phyloP scores from a whole-genome alignment of 208 protist genomes.

The Eutreptiella sp. region DNA sequence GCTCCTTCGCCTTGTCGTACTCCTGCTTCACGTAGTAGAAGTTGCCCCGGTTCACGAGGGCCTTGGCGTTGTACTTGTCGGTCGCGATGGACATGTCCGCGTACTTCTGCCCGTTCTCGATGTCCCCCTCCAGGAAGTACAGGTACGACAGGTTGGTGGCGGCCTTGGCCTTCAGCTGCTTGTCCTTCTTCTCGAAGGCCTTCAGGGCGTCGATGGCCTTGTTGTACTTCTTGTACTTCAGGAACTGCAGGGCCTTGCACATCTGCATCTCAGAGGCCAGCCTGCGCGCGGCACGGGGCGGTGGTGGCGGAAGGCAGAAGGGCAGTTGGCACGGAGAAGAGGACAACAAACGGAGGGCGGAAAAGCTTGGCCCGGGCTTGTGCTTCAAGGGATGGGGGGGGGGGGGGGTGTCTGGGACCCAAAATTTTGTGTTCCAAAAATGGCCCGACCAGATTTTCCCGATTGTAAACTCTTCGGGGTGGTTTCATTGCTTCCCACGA shows the following conservation, averaged over 20 bases:
- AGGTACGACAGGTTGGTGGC: constrained; percentile 94
- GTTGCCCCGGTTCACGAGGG: constrained; percentile 94
- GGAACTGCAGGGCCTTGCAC: constrained; percentile 84
- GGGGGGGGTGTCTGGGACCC: no score
- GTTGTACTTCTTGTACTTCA: constrained; percentile 85
- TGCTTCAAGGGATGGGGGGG: no score
- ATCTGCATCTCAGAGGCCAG: constrained; percentile 89
- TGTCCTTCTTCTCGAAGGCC: constrained; percentile 91
- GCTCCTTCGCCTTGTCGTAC: constrained; percentile 77
- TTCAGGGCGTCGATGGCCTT: constrained; percentile 85
- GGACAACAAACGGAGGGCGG: no score
- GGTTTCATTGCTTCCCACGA: no score
- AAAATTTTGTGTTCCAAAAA: no score
- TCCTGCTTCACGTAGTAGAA: constrained; percentile 76
- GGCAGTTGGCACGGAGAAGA: no score
- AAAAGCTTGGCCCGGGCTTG: no score
- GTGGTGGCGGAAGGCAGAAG: no score
- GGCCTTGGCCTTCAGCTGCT: constrained; percentile 69
- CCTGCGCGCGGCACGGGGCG: background rate
- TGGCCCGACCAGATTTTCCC: no score
- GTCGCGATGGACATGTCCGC: constrained; percentile 83
- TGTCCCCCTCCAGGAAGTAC: constrained; percentile 95
- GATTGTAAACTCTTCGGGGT: no score
- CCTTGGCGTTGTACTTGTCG: constrained; percentile 92
- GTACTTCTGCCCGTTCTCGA: constrained; percentile 89